Base-by-base conservation (phyloP, 2,329 filamentous ascomycete genomes). In the Diplodia corticola region DNA sequence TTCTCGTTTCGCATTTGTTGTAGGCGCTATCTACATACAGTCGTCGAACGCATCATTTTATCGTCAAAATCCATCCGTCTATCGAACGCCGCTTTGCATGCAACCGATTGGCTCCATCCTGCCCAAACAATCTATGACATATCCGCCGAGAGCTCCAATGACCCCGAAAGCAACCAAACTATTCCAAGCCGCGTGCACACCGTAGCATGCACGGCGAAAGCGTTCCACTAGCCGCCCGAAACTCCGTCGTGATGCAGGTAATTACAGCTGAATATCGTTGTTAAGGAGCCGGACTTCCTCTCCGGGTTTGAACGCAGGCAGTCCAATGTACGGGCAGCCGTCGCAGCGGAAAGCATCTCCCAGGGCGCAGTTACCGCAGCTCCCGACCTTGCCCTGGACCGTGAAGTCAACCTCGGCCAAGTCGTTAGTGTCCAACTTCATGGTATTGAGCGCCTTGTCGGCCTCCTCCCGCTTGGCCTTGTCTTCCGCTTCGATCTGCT, bases 241-340 rank as follows among this genome's bases (percentile, higher is more conserved):
- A 65, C 53, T 60, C 53, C 53, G 63, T 30, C 46, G 46, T 33
- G 44, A 44, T 59, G 30, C 46, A 40, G 28, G 55, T 30, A 49
- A 55, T 35, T 44, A 97, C 75, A 97, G 81, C 81, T 97, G 93
- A 67, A 92, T 87, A 74, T 92, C 88, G 71, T 96, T 92, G 78
- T 96, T 94, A 73, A 97, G 77, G 68, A 99, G 83, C 74, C 89
- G 86, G 60, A 98, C 93, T 81, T 98, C 93, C 82, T 99, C 93
- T 17, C 95, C 95, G 3, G 93, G 93, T 83, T 97, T 97, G 84
- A 99, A 99, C 4, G 95, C 91, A 15, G 95, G 95, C 71, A 99
- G 84, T 4, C 93, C 93, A 73, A 96, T 91, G 76, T 95, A 97
- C 1, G 93, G 93, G 73, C 89, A 91, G 2, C 86, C 84, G 70